Base-by-base conservation (phyloP, 2,329 filamentous ascomycete genomes). In the Colletotrichum eremochloae region DNA sequence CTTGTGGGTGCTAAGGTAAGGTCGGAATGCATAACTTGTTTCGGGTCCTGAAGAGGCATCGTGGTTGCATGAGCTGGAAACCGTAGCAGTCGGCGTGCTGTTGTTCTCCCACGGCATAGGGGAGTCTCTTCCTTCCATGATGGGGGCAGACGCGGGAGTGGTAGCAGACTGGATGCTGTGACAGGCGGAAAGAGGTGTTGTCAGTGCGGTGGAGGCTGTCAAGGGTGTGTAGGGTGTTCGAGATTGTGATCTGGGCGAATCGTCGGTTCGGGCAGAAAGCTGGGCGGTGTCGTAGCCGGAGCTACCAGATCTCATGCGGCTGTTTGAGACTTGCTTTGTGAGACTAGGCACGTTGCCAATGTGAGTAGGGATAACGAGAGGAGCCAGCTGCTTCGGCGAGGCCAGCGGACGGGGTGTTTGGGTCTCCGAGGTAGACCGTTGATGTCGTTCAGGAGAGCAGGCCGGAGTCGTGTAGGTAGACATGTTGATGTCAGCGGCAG, bases 341-440 rank as follows among this genome's bases (percentile, higher is more conserved):
- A 73, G 57, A n/a, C 71, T 57, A 62, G 71, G 71, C 11, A 73
- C 62, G 46, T 71, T 73, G 50, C 68, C 71, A 18, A 67, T 73
- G 31, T 67, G 71, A 46, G 79, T 79, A 42, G 74, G 89, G 71
- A 91, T 91, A 50, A 90, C 84, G 31, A 91, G 84, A 36, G 89
- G 89, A 1, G 89, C 79, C 8, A 91, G 82, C 57, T 83, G 84
- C 78, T 84, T 89, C 24, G 88, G 87, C 14, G 87, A 89, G 48
- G 85, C 79, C n/a, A 83, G 85, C 66, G 65, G 72, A 33, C 68
- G 65, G 36, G 67, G 62, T 38, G 60, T 65, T 52, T 61, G 71
- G 46, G 46, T 71, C 14, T 74, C 73, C 8, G 71, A 74, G 18
- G 71, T 64, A 29, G 73, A 74, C 55, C 73, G 67, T 18, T 74